Conservation (phyloP, 2,329 filamentous ascomycete genomes). For the Fusarium torreyae region DNA sequence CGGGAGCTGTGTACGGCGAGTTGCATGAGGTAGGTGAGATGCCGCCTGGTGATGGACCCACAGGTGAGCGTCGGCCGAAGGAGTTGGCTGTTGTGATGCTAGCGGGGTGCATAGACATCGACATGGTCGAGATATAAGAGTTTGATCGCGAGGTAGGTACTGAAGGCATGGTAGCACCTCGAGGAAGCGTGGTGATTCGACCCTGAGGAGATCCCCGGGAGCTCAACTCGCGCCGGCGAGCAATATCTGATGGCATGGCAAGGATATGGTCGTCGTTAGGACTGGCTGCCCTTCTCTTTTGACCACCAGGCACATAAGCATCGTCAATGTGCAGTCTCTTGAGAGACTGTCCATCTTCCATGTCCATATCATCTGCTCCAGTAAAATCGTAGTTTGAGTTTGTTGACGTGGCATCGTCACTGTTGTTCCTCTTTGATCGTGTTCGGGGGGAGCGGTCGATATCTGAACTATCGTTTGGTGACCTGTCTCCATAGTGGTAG, state of each 20-base stretch:
- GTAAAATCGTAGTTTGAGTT: conserved; percentile 62
- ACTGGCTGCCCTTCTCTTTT: conserved; percentile 71
- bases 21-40: conserved; percentile 66
- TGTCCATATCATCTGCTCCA: conserved; percentile 62
- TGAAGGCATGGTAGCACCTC: conserved; percentile 61
- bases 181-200: conserved; percentile 63
- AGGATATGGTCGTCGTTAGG: conserved; percentile 65
- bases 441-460: conserved; percentile 64
- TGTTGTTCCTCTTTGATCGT: conserved; percentile 65
- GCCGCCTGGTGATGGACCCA: conserved; percentile 62
- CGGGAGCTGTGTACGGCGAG: conserved; percentile 66
- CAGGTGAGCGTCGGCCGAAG: conserved; percentile 64
- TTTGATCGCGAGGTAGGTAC: conserved; percentile 61
- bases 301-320: conserved; percentile 58
- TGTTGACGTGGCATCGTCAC: conserved; percentile 65
- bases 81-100: conserved; percentile 62
- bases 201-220: conserved; percentile 69
- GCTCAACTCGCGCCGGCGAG: conserved; percentile 64
- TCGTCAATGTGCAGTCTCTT: conserved; percentile 68
- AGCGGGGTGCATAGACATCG: conserved; percentile 56
- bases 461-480: conserved; percentile 62
- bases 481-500: conserved; percentile 61
- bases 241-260: conserved; percentile 59
- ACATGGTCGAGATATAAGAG: conserved; percentile 64
- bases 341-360: conserved; percentile 66